phyloP scores from a whole-genome alignment of 768 basidiomycete genomes.

The Suillus spraguei region DNA sequence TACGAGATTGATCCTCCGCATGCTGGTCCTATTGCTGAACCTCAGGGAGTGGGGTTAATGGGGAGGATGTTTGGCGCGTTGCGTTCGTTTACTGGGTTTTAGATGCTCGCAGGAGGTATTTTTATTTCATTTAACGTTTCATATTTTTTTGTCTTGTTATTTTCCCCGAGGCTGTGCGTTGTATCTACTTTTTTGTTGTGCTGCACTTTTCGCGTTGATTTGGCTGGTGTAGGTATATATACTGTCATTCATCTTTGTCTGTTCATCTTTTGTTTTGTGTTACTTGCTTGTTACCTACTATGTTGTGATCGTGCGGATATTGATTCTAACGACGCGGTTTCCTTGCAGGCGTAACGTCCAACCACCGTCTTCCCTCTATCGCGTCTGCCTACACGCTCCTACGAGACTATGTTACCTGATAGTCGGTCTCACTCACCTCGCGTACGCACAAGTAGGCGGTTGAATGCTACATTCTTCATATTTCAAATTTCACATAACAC shows the following conservation, averaged over 20 bases:
- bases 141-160: background rate
- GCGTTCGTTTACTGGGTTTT: constrained; percentile 4
- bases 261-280: background rate
- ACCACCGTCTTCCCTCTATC: background rate
- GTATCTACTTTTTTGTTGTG: background rate
- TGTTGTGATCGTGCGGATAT: background rate
- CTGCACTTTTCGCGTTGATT: background rate
- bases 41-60: background rate
- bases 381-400: background rate
- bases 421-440: background rate
- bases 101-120: background rate
- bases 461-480: too few relatives aligned
- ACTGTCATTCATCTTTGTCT: background rate
- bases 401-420: background rate
- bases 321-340: background rate
- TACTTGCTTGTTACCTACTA: constrained; percentile 1
- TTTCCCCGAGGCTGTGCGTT: background rate
- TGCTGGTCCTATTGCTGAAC: background rate
- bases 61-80: constrained; percentile 5
- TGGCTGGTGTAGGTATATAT: background rate
- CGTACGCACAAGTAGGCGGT: too few relatives aligned
- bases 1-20: constrained; percentile 5
- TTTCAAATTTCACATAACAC: too few relatives aligned
- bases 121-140: background rate
- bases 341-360: background rate